Conservation (phyloP, 2,329 filamentous ascomycete genomes). For the Neonectria sp. region DNA sequence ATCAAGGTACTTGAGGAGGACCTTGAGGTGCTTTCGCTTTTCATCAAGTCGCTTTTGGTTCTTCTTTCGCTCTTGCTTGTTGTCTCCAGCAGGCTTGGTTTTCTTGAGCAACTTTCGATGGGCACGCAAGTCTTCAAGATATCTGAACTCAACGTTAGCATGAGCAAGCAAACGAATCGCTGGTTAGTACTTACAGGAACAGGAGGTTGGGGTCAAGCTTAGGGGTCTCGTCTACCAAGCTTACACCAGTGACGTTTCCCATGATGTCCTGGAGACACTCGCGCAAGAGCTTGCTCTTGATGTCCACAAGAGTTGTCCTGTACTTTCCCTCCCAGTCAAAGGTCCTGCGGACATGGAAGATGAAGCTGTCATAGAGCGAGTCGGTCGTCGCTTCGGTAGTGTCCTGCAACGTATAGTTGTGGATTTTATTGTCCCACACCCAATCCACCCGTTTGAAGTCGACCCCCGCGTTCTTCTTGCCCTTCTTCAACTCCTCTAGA, state of each 20-base stretch:
- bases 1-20: constrained; percentile 83
- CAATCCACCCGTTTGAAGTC: constrained; percentile 69
- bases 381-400: constrained; percentile 63
- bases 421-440: constrained; percentile 66
- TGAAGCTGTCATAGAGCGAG: constrained; percentile 80
- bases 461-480: constrained; percentile 34
- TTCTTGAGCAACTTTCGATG: constrained; percentile 76
- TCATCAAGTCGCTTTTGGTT: constrained; percentile 69
- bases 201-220: constrained; percentile 80
- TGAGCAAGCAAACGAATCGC: background rate
- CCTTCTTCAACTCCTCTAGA: constrained; percentile 27
- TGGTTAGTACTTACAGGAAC: constrained; percentile 66
- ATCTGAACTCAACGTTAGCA: constrained; percentile 60
- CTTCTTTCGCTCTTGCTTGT: constrained; percentile 73
- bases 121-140: constrained; percentile 82
- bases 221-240: constrained; percentile 84
- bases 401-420: constrained; percentile 69
- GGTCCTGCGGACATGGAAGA: constrained; percentile 86
- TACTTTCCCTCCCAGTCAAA: constrained; percentile 92
- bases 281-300: constrained; percentile 86
- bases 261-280: constrained; percentile 68
- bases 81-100: constrained; percentile 62
- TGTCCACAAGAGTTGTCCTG: constrained; percentile 79
- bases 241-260: constrained; percentile 68
- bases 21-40: constrained; percentile 77